Conservation (phyloP, 768 basidiomycete genomes). For the Xanthoconium purpureum region DNA sequence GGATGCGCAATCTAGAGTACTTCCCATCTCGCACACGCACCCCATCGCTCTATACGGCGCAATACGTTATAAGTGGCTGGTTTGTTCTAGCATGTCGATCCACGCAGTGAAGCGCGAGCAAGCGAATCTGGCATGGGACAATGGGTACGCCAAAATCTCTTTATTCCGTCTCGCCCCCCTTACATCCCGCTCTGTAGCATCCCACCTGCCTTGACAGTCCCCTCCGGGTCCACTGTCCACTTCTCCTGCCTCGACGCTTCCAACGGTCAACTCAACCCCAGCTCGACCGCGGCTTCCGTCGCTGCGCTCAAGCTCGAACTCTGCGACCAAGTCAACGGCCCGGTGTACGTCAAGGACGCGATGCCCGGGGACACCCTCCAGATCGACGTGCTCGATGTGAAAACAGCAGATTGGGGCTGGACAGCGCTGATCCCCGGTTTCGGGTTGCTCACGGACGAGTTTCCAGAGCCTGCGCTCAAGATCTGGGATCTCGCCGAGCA, state of each 20-base stretch:
- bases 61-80: constrained; percentile 35
- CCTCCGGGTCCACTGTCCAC: constrained; percentile 52
- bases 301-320: constrained; percentile 43
- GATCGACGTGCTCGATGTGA: constrained; percentile 53
- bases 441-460: constrained; percentile 56
- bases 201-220: constrained; percentile 45
- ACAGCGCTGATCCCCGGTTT: constrained; percentile 58
- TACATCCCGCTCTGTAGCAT: constrained; percentile 36
- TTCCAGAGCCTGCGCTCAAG: constrained; percentile 47
- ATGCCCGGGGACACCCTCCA: constrained; percentile 56
- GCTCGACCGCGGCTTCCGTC: constrained; percentile 38
- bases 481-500: constrained; percentile 47
- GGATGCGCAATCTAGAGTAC: constrained; percentile 10
- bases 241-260: constrained; percentile 47
- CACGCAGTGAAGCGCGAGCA: constrained; percentile 53
- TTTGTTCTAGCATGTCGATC: constrained; percentile 16
- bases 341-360: constrained; percentile 52
- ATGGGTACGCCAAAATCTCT: constrained; percentile 19
- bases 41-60: neutral
- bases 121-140: constrained; percentile 37
- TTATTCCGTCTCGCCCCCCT: too few species aligned
- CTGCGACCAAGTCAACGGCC: constrained; percentile 60
- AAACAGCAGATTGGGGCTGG: constrained; percentile 62
- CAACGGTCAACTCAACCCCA: constrained; percentile 33
- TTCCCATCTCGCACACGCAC: neutral